Percentiles rank a stretch among this genome's conserved stretches.
Conservation (phyloP, 352 stramenopile species). For the Globisporangium cederbergense region DNA sequence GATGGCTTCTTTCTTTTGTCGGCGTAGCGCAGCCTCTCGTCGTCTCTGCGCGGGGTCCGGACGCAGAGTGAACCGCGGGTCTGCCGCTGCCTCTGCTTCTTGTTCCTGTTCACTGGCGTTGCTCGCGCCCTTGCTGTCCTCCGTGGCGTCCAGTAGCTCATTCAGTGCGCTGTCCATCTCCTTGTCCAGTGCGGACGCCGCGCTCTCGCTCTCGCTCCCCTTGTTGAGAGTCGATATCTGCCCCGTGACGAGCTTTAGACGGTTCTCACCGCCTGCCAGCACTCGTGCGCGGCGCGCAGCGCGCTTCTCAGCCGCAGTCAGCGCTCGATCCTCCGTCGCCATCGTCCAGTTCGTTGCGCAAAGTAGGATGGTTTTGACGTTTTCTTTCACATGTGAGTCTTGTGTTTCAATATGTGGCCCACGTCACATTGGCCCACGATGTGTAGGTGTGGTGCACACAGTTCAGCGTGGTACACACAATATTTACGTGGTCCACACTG, state of each 20-base stretch:
- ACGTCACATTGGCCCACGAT: too few relatives aligned
- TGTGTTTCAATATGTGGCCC: too few relatives aligned
- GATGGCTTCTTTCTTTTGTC: slow-evolving; percentile 54
- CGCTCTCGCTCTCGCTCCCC: background rate
- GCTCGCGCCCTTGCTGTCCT: slow-evolving; percentile 34
- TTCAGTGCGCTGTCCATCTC: slow-evolving; percentile 34
- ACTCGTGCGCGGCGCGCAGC: slow-evolving; percentile 60
- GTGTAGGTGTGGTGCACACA: too few relatives aligned
- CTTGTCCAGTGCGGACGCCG: slow-evolving; percentile 2
- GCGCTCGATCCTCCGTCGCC: slow-evolving; percentile 9
- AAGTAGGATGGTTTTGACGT: too few relatives aligned
- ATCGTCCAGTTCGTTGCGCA: background rate
- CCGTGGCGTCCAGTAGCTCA: slow-evolving; percentile 35
- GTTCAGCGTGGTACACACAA: too few relatives aligned
- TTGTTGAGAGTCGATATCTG: slow-evolving; percentile 55
- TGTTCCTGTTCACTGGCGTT: slow-evolving; percentile 5
- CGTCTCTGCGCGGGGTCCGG: slow-evolving; percentile 63
- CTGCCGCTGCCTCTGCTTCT: background rate
- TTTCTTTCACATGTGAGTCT: too few relatives aligned
- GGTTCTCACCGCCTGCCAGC: slow-evolving; percentile 52
- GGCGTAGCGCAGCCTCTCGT: slow-evolving; percentile 57
- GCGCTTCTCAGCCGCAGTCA: slow-evolving; percentile 60
- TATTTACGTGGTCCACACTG: too few relatives aligned
- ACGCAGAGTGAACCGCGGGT: slow-evolving; percentile 40
- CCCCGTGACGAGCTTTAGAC: slow-evolving; percentile 65